Conservation (phyloP, 2,329 filamentous ascomycete species). For the Basipetospora chlamydospora region DNA sequence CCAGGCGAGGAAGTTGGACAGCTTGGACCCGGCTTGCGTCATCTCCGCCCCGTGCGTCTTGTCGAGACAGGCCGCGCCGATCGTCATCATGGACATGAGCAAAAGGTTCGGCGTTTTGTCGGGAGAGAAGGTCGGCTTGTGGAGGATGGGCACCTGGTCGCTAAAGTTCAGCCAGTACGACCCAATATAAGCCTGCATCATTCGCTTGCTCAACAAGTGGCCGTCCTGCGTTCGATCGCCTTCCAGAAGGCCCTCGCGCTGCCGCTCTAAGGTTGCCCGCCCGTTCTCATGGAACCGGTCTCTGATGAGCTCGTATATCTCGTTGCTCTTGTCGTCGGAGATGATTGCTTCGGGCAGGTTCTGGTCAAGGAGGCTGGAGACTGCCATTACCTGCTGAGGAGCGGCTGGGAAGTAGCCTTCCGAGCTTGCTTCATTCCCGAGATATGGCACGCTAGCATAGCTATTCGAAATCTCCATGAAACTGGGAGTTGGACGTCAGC, state of each 20-base stretch:
- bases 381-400: conserved; percentile 73
- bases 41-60: conserved; percentile 61
- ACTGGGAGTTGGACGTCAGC: conserved; percentile 18
- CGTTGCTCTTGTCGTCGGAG: conserved; percentile 75
- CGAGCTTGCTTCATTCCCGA: conserved; percentile 29
- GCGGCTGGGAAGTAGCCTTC: conserved; percentile 43
- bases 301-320: conserved; percentile 69
- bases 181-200: conserved; percentile 90
- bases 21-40: conserved; percentile 61
- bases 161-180: conserved; percentile 96
- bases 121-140: conserved; percentile 84
- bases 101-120: conserved; percentile 76
- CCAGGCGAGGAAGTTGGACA: conserved; percentile 84
- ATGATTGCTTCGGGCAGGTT: conserved; percentile 65
- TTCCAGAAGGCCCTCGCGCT: conserved; percentile 63
- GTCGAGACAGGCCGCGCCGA: conserved; percentile 81
- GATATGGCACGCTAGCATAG: conserved; percentile 31
- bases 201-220: conserved; percentile 66
- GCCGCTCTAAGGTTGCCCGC: conserved; percentile 56
- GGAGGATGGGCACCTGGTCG: conserved; percentile 83
- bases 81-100: conserved; percentile 77
- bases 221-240: conserved; percentile 55
- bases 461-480: conserved; percentile 38
- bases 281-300: conserved; percentile 70
- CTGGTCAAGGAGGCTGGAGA: conserved; percentile 71